These are phyloP conservation scores for Teratosphaeria gauchensis DNA, from an alignment of 2,329 filamentous ascomycete genomes.

Conservation along the genomic window DNA sequence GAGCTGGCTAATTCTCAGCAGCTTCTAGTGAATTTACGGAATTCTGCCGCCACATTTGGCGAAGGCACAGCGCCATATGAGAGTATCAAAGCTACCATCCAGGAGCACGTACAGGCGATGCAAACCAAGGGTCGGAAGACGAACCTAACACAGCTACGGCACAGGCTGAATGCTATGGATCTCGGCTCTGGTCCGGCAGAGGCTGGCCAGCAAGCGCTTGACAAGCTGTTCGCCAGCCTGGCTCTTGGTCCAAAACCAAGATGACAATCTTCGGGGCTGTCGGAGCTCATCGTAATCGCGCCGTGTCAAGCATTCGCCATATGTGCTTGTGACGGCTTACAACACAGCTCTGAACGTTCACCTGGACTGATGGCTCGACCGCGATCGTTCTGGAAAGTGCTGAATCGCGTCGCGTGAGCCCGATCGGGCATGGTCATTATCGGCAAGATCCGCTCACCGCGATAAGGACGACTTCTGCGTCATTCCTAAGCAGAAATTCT, in stretches of 20 bases:
- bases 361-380: background rate
- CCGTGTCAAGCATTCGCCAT: background rate
- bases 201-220: background rate
- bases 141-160: slow-evolving; percentile 10
- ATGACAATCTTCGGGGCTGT: background rate
- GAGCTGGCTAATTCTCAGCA: slow-evolving; percentile 5
- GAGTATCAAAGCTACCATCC: slow-evolving; percentile 19
- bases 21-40: slow-evolving; percentile 28
- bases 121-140: slow-evolving; percentile 14
- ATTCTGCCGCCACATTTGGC: slow-evolving; percentile 27
- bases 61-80: slow-evolving; percentile 23
- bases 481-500: background rate
- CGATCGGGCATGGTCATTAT: background rate
- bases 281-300: background rate
- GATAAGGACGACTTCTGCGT: background rate
- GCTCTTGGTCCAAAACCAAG: background rate
- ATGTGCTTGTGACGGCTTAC: background rate
- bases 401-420: background rate
- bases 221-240: background rate
- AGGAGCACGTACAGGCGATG: slow-evolving; percentile 25
- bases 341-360: too few species aligned
- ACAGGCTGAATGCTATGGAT: background rate
- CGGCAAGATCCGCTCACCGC: background rate
- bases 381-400: background rate
- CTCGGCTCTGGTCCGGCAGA: background rate